Conservation (phyloP, 2,329 filamentous ascomycete genomes). For the Parastagonospora avenae region DNA sequence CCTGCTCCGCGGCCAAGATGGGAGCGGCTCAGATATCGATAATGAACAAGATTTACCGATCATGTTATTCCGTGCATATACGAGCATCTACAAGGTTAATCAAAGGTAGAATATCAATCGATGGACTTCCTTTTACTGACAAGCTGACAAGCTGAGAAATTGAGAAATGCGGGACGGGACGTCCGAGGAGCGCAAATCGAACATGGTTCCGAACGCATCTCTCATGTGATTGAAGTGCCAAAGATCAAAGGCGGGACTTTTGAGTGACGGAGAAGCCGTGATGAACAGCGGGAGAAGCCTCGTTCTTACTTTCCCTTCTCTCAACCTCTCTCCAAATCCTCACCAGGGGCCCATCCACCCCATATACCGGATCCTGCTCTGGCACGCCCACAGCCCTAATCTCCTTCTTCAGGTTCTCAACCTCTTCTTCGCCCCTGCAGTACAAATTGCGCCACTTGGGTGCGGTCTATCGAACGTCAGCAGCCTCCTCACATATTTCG, state of each 20-base stretch:
- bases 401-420: conserved; percentile 6
- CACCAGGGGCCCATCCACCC: conserved; percentile 3
- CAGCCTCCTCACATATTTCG: background rate
- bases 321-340: conserved; percentile 6
- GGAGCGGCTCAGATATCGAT: background rate
- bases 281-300: background rate
- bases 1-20: background rate
- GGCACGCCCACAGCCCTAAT: conserved; percentile 7
- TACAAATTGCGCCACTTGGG: conserved; percentile 15
- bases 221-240: no score
- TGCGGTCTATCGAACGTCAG: conserved; percentile 1
- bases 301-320: background rate
- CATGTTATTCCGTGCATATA: background rate
- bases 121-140: no score
- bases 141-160: no score
- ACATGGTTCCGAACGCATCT: no score
- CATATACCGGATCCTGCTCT: conserved; percentile 9
- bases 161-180: no score
- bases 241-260: background rate
- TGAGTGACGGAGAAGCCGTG: background rate
- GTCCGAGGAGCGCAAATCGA: no score
- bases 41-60: background rate
- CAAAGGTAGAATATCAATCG: no score
- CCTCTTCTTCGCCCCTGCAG: conserved; percentile 5
- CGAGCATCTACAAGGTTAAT: background rate